Base-by-base conservation (phyloP, 805 yeast genomes). In the Starmera pachycereana region DNA sequence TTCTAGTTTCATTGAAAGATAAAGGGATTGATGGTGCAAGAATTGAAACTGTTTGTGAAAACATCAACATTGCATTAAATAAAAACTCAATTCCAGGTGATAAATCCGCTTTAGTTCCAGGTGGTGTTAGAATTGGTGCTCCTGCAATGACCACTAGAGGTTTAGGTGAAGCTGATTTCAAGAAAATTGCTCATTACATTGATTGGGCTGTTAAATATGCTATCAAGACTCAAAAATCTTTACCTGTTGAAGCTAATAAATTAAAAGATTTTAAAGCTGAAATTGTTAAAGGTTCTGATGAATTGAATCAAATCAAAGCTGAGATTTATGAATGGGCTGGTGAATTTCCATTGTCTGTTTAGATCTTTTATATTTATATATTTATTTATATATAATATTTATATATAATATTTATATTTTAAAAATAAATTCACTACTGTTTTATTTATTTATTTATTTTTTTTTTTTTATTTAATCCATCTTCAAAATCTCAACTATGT, bases 101-200 rank as follows among this genome's bases (percentile, higher is more conserved):
- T 69, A 86, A 83, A 66, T 83, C 95, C 35, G 97, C 97, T 40
- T 74, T 90, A 48, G 90, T 88, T 48, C 97, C 98, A 61, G 90
- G 95, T 54, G 98, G 98, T 62, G 78, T 90, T 49, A 84, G 98
- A 70, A 82, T 90, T 46, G 98, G 98, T 58, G 84, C 98, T 38
- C 98, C 98, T 50, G 97, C 97, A 42, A 90, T 90, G 97, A 78
- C 96, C 48, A 86, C 97, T 44, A 86, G 98, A 71, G 98, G 98
- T 51, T 76, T 88, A 54, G 84, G 88, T 44, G 88, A 84, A 62
- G 80, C 69, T 44, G 97, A 92, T 60, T 92, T 90, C 64, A 73
- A 65, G 53, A 76, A 73, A 57, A 83, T 90, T 54, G 95, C 80
- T 40, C 68, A 71, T 49, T 89, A 78, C 74, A 84, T 86, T 63